Evolutionary conservation across 257 asterid species (phyloP).

Genomic region (Ajuga chamaepitys): DNA sequence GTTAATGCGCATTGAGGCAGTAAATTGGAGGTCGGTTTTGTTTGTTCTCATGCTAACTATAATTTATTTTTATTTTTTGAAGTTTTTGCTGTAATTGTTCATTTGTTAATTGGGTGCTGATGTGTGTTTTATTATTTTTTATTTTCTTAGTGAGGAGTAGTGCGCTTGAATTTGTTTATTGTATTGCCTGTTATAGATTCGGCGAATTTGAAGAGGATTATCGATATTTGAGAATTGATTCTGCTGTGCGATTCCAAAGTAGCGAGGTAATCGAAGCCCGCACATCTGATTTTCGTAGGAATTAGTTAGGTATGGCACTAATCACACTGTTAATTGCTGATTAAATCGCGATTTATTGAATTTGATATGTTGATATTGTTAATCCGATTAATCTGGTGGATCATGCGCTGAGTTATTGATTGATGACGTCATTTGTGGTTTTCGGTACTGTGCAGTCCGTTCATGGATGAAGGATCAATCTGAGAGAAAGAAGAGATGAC

Average conservation of each 20-base stretch:
- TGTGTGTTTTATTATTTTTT: conserved; percentile 12
- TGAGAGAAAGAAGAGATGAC: conserved; percentile 64
- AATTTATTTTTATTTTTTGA: background rate
- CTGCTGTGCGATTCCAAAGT: conserved; percentile 13
- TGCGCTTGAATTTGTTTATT: conserved; percentile 12
- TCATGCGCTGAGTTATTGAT: conserved; percentile 11
- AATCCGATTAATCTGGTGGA: conserved; percentile 5
- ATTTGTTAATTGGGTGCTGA: conserved; percentile 10
- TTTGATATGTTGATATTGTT: conserved; percentile 2
- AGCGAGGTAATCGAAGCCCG: conserved; percentile 14
- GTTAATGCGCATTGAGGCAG: conserved; percentile 10
- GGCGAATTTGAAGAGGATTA: conserved; percentile 13
- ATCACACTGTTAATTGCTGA: background rate
- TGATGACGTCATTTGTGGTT: conserved; percentile 9
- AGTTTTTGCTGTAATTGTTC: background rate
- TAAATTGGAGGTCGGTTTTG: background rate
- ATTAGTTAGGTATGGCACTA: background rate
- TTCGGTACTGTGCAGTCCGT: conserved; percentile 16
- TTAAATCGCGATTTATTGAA: conserved; percentile 6
- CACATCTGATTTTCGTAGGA: conserved; percentile 5
- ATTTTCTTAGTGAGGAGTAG: conserved; percentile 6
- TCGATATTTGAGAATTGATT: conserved; percentile 21
- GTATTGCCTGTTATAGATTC: conserved; percentile 20
- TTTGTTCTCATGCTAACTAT: conserved; percentile 1
- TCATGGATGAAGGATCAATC: conserved; percentile 46